Conservation (phyloP, 352 stramenopile species). For the Phytopythium oedochilum region DNA sequence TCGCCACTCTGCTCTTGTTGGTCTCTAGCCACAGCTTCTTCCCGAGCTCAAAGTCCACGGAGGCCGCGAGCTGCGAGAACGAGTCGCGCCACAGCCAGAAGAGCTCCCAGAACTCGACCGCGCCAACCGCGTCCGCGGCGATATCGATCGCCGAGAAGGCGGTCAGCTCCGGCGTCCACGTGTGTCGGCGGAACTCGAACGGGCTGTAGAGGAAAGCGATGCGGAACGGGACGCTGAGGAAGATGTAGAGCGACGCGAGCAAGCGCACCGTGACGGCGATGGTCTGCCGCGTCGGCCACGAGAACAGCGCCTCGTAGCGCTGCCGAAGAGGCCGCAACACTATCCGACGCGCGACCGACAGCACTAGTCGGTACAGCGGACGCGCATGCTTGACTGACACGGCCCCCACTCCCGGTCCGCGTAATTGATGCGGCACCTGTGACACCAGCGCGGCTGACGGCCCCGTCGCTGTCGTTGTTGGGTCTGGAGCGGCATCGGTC, state of each 20-base stretch:
- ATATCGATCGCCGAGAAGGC: conserved; percentile 33
- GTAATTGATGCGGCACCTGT: neutral
- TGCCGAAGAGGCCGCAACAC: conserved; percentile 17
- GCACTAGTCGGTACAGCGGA: neutral
- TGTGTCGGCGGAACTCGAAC: conserved; percentile 9
- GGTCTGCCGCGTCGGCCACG: conserved; percentile 40
- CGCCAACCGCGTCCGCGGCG: conserved; percentile 34
- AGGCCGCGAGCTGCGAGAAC: conserved; percentile 31
- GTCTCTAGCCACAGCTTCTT: conserved; percentile 45
- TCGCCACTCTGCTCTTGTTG: conserved; percentile 18
- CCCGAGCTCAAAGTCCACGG: conserved; percentile 34
- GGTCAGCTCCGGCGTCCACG: conserved; percentile 40
- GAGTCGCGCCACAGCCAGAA: conserved; percentile 29
- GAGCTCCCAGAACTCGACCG: conserved; percentile 39
- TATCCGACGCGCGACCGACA: neutral
- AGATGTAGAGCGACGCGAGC: conserved; percentile 27
- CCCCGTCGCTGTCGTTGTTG: neutral
- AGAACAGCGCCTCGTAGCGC: conserved; percentile 24
- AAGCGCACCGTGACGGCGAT: conserved; percentile 21
- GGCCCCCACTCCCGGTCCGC: neutral
- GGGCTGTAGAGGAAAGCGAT: conserved; percentile 56
- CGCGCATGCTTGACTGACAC: neutral
- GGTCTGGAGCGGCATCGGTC: neutral
- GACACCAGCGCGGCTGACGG: neutral
- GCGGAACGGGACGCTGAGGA: conserved; percentile 49